Base-by-base conservation (phyloP, 768 basidiomycete species). In the Melanogaster broomeanus region DNA sequence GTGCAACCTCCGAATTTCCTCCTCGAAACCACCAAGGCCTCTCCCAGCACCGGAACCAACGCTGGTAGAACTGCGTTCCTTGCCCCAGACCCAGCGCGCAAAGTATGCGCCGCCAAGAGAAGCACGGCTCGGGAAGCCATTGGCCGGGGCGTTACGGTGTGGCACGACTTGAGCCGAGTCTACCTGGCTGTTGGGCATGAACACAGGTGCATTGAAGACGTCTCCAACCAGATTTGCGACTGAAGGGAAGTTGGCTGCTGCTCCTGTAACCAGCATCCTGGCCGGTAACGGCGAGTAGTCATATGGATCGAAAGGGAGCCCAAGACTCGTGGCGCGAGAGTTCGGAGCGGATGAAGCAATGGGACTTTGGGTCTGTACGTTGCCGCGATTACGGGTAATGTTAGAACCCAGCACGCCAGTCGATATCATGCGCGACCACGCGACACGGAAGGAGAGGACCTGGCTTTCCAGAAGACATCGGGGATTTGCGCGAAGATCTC, bases 401-500 rank as follows among this genome's bases (percentile, higher is more conserved):
- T 65, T 58, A 18, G 77, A 59, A 18, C 84, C 85, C 18, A 89
- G 75, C 15, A 88, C 78, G 40, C 88, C 88, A 0, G 84, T 83
- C 3, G 84, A 73, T 44, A 84, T 71, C 77, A 90, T 84, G 22
- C 82, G 77, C 1, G 88, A 84, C 84, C 88, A 91, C 57, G 88
- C 87, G 37, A 90, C 84, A 22, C 91, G 84, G 76, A 93, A 87
- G 16, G 87, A 82, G 31, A 93, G 78, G 22, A 88, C 71, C 61
- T 93, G 91, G 54, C 83, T 86, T 69, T 93, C 91, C 38, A 93
- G 72, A 21, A 93, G 80, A 70, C 90, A 92, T 16, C 91, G 82
- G 0, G 91, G 91, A 71, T 93, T 93, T 12, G 91, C 91, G 27
- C 91, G 85, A 19, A 93, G 80, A 66, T 93, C 91, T 22, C 90